These are phyloP conservation scores for Trichoderma breve DNA, from an alignment of 2,329 filamentous ascomycete genomes.

Conservation along the genomic window DNA sequence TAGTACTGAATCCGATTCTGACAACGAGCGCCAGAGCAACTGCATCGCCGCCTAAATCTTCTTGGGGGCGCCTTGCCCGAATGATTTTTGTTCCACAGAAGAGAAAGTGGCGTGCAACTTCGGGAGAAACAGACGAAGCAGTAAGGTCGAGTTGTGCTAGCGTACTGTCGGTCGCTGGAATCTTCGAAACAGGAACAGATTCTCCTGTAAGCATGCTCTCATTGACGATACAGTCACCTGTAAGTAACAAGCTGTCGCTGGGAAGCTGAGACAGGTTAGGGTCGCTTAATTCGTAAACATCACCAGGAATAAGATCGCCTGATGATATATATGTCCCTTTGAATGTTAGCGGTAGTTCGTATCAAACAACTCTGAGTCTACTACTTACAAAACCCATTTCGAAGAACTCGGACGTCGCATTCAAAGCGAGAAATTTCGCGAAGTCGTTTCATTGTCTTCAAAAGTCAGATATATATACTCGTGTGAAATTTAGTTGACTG, in stretches of 20 bases:
- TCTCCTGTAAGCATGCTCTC: conserved; percentile 99
- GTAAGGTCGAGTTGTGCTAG: conserved; percentile 73
- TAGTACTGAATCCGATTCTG: conserved; percentile 94
- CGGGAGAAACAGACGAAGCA: conserved; percentile 77
- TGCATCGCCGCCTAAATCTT: conserved; percentile 80
- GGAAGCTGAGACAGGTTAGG: conserved; percentile 85
- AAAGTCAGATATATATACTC: conserved; percentile 6
- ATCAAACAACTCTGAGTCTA: not conserved
- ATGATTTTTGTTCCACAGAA: conserved; percentile 97
- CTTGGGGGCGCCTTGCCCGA: conserved; percentile 81
- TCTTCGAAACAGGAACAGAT: conserved; percentile 94
- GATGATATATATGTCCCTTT: conserved; percentile 78
- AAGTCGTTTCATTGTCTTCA: conserved; percentile 79
- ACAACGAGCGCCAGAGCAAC: conserved; percentile 90
- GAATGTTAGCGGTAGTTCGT: not conserved
- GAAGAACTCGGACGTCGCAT: conserved; percentile 88
- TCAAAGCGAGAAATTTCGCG: conserved; percentile 92
- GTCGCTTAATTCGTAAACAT: conserved; percentile 96
- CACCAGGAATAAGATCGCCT: conserved; percentile 85
- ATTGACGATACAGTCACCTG: conserved; percentile 96
- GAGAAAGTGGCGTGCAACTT: conserved; percentile 83
- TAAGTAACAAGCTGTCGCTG: conserved; percentile 85
- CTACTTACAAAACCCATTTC: conserved; percentile 83
- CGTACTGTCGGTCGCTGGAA: conserved; percentile 76
- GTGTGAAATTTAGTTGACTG: not conserved